Percentiles rank a stretch among this genome's conserved stretches.
These are phyloP conservation scores for Acanthochlamys bracteata DNA, from an alignment of 106 monocot genomes.

Conservation along the genomic window DNA sequence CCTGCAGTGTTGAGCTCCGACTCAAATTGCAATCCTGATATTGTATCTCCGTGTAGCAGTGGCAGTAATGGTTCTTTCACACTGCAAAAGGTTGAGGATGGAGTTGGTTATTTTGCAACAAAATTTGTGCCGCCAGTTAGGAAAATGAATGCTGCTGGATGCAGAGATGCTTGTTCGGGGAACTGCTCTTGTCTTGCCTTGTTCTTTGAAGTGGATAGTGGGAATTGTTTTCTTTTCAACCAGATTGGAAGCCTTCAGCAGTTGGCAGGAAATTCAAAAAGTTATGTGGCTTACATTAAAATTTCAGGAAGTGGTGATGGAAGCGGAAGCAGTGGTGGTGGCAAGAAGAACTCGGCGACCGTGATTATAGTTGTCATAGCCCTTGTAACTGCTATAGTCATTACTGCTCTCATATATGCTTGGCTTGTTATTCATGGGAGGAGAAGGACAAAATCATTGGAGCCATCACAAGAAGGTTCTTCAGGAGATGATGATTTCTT, in stretches of 20 bases:
- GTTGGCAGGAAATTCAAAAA: not conserved
- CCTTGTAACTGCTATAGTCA: constrained; percentile 26
- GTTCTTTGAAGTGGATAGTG: constrained; percentile 32
- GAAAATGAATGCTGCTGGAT: constrained; percentile 25
- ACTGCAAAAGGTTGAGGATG: constrained; percentile 38
- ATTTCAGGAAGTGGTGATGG: constrained; percentile 16
- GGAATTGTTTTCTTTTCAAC: constrained; percentile 51
- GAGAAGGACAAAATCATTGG: constrained; percentile 9
- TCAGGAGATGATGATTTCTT: constrained; percentile 53
- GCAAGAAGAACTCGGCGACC: constrained; percentile 3
- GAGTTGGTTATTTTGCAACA: constrained; percentile 64
- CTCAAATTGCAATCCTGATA: constrained; percentile 29
- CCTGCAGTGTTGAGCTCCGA: constrained; percentile 25
- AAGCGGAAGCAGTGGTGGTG: constrained; percentile 1
- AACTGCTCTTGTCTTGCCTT: constrained; percentile 74
- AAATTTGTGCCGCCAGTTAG: constrained; percentile 20
- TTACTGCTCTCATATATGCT: constrained; percentile 28
- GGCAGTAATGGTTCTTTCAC: not conserved
- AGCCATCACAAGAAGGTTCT: constrained; percentile 35
- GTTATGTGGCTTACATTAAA: constrained; percentile 38
- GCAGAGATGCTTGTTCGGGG: constrained; percentile 29
- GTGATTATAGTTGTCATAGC: constrained; percentile 28
- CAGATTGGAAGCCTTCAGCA: constrained; percentile 57
- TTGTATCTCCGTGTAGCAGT: constrained; percentile 24
- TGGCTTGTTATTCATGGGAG: constrained; percentile 19